phyloP scores from a whole-genome alignment of 1,139 yeast species.

The Geotrichum citri-aurantii region DNA sequence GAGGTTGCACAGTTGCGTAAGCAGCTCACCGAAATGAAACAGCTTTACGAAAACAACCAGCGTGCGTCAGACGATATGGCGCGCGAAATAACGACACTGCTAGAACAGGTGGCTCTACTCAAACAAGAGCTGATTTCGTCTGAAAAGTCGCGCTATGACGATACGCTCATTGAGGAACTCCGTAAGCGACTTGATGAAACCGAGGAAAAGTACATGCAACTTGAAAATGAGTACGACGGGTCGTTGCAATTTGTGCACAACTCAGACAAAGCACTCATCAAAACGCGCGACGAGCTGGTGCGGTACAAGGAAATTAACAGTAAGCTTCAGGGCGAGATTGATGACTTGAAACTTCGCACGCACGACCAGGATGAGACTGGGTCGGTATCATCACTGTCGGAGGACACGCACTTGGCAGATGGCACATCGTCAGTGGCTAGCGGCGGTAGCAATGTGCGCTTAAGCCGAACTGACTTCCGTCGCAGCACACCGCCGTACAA shows the following conservation, averaged over 20 bases:
- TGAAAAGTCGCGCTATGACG: constrained; percentile 15
- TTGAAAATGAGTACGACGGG: constrained; percentile 57
- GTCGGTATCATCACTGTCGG: constrained; percentile 28
- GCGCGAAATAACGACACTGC: constrained; percentile 25
- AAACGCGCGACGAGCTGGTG: constrained; percentile 65
- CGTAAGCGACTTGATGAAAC: constrained; percentile 10
- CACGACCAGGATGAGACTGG: constrained; percentile 36
- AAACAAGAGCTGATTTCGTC: constrained; percentile 25
- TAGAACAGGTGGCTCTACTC: constrained; percentile 27
- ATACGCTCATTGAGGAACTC: constrained; percentile 5
- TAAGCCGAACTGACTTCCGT: constrained; percentile 16
- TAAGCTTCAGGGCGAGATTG: constrained; percentile 57
- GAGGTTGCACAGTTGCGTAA: constrained; percentile 22
- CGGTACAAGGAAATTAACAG: constrained; percentile 54
- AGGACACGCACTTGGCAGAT: constrained; percentile 28
- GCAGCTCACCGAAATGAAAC: constrained; percentile 24
- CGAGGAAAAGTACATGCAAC: constrained; percentile 21
- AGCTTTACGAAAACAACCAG: constrained; percentile 32
- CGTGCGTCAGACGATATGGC: constrained; percentile 31
- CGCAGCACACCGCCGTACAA: constrained; percentile 39
- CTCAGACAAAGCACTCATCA: constrained; percentile 66
- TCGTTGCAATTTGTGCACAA: constrained; percentile 68
- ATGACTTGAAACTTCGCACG: constrained; percentile 51
- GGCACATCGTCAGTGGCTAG: constrained; percentile 5
- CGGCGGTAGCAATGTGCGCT: constrained; percentile 14